phyloP scores from a whole-genome alignment of 2,329 filamentous ascomycete genomes.

The Catunica adiposa region DNA sequence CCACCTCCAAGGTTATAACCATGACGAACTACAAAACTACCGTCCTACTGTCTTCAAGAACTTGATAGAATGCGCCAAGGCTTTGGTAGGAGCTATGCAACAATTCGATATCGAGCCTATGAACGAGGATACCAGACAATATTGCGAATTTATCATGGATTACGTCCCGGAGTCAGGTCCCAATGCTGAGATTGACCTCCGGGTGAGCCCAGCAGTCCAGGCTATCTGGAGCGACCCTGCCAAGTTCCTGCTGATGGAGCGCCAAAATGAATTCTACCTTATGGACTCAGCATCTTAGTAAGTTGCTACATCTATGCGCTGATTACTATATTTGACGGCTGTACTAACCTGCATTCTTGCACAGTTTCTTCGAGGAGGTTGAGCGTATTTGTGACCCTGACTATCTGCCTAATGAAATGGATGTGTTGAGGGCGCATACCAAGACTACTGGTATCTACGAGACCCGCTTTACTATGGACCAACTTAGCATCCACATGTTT shows the following conservation, averaged over 20 bases:
- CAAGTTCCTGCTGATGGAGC: constrained; percentile 69
- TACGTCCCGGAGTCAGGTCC: constrained; percentile 87
- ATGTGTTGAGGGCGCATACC: constrained; percentile 85
- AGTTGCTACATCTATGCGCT: constrained; percentile 21
- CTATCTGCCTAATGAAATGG: constrained; percentile 85
- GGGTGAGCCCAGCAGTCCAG: constrained; percentile 67
- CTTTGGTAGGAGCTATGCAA: constrained; percentile 77
- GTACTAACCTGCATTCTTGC: neutral
- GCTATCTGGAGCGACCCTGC: constrained; percentile 83
- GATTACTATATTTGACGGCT: constrained; percentile 2
- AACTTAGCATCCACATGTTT: constrained; percentile 99
- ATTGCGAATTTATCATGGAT: constrained; percentile 65
- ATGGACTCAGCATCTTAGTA: constrained; percentile 99
- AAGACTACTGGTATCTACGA: constrained; percentile 99
- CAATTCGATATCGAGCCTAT: constrained; percentile 76
- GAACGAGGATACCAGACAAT: constrained; percentile 51
- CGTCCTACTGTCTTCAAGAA: constrained; percentile 97
- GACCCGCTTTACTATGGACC: constrained; percentile 95
- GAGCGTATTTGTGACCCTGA: constrained; percentile 66
- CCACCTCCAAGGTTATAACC: constrained; percentile 90
- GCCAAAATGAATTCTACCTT: constrained; percentile 93
- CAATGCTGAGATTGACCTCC: constrained; percentile 63
- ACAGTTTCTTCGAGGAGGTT: constrained; percentile 90
- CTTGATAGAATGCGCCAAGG: constrained; percentile 87
- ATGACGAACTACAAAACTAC: constrained; percentile 86